These are phyloP conservation scores for Aspergillus calidoustus DNA, from an alignment of 2,329 filamentous ascomycete genomes.

Conservation along the genomic window DNA sequence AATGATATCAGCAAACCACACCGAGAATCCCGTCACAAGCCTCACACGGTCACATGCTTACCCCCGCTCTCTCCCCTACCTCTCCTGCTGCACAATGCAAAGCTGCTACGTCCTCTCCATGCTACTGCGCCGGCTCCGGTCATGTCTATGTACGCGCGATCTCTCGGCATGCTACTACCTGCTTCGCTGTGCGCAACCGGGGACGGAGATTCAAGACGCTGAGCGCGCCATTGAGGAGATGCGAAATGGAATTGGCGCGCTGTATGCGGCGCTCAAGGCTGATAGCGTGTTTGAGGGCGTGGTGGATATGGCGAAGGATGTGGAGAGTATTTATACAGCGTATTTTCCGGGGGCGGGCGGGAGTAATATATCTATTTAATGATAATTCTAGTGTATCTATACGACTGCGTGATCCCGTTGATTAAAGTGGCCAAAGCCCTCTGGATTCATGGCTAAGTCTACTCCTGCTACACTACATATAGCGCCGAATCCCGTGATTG, in stretches of 20 bases:
- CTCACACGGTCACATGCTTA: neutral
- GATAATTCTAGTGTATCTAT: neutral
- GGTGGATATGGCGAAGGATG: conserved; percentile 27
- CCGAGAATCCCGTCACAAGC: neutral
- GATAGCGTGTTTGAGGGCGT: conserved; percentile 31
- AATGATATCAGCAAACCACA: neutral
- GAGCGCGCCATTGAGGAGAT: conserved; percentile 31
- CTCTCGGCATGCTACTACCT: conserved; percentile 28
- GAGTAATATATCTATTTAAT: neutral
- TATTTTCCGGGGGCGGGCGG: neutral
- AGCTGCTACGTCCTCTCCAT: conserved; percentile 30
- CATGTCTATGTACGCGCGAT: conserved; percentile 22
- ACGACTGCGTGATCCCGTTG: too few species aligned
- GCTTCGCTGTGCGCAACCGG: conserved; percentile 24
- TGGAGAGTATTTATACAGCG: conserved; percentile 27
- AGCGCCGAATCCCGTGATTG: neutral
- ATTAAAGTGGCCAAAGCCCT: too few species aligned
- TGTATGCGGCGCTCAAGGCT: conserved; percentile 23
- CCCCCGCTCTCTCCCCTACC: conserved; percentile 28
- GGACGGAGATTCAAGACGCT: conserved; percentile 28
- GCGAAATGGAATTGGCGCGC: conserved; percentile 23
- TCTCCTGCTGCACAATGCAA: conserved; percentile 31
- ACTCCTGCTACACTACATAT: too few species aligned
- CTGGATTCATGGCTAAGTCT: too few species aligned
- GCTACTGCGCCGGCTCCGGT: conserved; percentile 28